A percentile compares a stretch with the other conserved stretches of the same genome.
Evolutionary conservation across 2,329 filamentous ascomycete genomes (phyloP).

Genomic region (Fusarium paranaense): DNA sequence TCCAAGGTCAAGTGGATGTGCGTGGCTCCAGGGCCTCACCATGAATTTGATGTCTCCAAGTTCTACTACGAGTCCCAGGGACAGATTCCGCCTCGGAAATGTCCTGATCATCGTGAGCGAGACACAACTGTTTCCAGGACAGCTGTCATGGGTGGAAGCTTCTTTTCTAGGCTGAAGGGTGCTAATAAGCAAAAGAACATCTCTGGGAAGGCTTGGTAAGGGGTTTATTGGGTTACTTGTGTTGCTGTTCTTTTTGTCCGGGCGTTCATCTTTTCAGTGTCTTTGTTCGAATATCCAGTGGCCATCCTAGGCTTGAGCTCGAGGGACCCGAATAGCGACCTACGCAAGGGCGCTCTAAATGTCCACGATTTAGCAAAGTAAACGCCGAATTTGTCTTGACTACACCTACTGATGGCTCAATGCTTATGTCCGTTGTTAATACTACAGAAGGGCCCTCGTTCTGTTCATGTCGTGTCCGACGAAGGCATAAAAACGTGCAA

Average conservation of each 20-base stretch:
- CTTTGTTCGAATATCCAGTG: too few species aligned
- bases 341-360: too few species aligned
- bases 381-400: too few species aligned
- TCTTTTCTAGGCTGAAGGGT: slow-evolving; percentile 17
- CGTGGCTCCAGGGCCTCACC: slow-evolving; percentile 34
- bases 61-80: slow-evolving; percentile 54
- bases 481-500: too few species aligned
- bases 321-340: too few species aligned
- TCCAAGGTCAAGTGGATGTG: slow-evolving; percentile 42
- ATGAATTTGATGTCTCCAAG: slow-evolving; percentile 48
- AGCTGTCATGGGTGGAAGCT: slow-evolving; percentile 16
- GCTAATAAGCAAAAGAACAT: slow-evolving; percentile 24
- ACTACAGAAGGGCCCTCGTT: too few species aligned
- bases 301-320: too few species aligned
- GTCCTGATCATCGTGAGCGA: slow-evolving; percentile 26
- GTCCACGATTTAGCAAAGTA: too few species aligned
- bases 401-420: too few species aligned
- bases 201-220: slow-evolving; percentile 22
- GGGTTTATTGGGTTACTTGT: background rate
- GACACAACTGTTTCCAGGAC: slow-evolving; percentile 11
- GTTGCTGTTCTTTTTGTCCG: background rate
- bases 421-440: too few species aligned
- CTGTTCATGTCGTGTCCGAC: too few species aligned
- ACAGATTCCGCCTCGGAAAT: slow-evolving; percentile 36
- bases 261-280: too few species aligned